These are phyloP conservation scores for Auricularia sp. DNA, from an alignment of 768 basidiomycete genomes.

Conservation along the genomic window DNA sequence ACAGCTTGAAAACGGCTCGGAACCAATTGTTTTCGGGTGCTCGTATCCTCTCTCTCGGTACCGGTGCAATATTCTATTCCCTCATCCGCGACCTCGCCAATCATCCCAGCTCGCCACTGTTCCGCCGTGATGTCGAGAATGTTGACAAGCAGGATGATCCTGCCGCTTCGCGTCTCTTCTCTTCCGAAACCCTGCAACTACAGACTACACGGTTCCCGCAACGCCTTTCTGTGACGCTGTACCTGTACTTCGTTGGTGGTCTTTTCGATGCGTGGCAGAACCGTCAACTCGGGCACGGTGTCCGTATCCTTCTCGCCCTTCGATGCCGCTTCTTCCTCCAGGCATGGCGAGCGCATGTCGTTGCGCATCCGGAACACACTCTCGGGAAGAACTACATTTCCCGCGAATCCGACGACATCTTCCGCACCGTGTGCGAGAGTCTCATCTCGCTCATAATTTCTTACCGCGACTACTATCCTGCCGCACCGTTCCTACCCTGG, in stretches of 20 bases:
- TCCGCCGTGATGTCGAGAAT: slow-evolving; percentile 27
- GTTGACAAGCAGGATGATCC: slow-evolving; percentile 37
- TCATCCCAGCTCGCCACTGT: slow-evolving; percentile 16
- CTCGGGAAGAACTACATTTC: slow-evolving; percentile 16
- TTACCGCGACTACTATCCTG: slow-evolving; percentile 11
- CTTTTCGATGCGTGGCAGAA: slow-evolving; percentile 22
- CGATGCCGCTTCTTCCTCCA: slow-evolving; percentile 18
- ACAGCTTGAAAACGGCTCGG: slow-evolving; percentile 24
- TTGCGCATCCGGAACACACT: slow-evolving; percentile 12
- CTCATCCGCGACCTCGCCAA: slow-evolving; percentile 10
- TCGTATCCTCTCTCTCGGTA: slow-evolving; percentile 17
- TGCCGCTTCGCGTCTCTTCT: slow-evolving; percentile 33
- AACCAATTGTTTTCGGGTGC: slow-evolving; percentile 30
- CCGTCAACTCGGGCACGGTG: slow-evolving; percentile 14
- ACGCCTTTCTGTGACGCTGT: slow-evolving; percentile 20
- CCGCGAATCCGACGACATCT: slow-evolving; percentile 15
- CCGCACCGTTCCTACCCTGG: slow-evolving; percentile 22
- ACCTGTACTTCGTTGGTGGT: slow-evolving; percentile 29
- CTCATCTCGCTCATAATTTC: slow-evolving; percentile 15
- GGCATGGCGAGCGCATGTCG: slow-evolving; percentile 17
- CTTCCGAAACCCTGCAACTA: slow-evolving; percentile 21
- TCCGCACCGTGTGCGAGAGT: slow-evolving; percentile 15
- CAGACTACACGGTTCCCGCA: slow-evolving; percentile 19
- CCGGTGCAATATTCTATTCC: slow-evolving; percentile 12
- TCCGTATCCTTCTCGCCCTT: slow-evolving; percentile 17